Conservation (phyloP, 768 basidiomycete species). For the Serendipita sp. region DNA sequence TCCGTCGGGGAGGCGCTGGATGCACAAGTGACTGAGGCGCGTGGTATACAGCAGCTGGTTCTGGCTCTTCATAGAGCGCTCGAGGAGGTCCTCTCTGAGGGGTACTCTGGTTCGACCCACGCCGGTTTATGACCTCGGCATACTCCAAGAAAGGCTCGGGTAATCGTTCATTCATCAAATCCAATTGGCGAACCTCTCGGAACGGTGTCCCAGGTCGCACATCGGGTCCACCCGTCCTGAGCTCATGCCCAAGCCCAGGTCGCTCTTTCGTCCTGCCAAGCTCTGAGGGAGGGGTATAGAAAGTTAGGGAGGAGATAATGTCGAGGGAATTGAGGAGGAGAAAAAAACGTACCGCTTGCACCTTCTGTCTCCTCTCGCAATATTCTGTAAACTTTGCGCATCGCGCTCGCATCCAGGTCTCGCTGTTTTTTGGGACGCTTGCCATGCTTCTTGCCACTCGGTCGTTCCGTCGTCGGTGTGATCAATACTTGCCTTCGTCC, state of each 20-base stretch:
- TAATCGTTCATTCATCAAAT: background rate
- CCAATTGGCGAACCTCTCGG: background rate
- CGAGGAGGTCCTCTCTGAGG: background rate
- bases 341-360: background rate
- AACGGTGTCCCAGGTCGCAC: conserved; percentile 1
- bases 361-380: background rate
- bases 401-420: background rate
- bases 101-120: background rate
- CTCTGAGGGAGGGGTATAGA: background rate
- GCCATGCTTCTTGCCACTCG: background rate
- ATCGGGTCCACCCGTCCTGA: background rate
- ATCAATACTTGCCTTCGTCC: background rate
- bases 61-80: background rate
- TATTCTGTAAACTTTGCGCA: background rate
- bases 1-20: background rate
- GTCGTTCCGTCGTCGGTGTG: background rate
- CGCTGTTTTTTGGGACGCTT: background rate
- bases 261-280: background rate
- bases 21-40: background rate
- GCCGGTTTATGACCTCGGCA: background rate
- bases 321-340: no score
- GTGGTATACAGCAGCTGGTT: background rate
- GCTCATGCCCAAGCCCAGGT: background rate
- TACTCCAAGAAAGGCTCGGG: background rate
- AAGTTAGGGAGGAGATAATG: background rate